Base-by-base conservation (phyloP, 129 eudicot genomes). In the Flaveria robusta region DNA sequence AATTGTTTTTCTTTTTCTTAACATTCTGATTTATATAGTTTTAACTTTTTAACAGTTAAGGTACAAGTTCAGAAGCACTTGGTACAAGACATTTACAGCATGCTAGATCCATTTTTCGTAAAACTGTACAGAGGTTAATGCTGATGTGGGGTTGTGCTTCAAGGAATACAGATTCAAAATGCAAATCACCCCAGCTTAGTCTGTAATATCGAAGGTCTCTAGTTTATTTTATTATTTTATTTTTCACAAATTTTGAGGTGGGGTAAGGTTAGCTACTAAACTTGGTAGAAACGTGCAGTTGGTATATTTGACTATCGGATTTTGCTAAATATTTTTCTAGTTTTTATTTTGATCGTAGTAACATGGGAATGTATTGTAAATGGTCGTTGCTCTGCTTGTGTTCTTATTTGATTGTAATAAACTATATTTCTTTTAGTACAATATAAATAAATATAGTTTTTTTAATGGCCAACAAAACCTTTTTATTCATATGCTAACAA, bases 61-160 rank as follows among this genome's bases (percentile, higher is more conserved):
- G 62, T 66, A 23, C 75, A 66, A 74, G 70, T 43, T 12, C 12
- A 3, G 79, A 66, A 74, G 83, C 49, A 80, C 16, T 49, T 72
- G 69, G 41, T 24, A 72, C 74, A 55, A 80, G 68, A 59, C 42
- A 19, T 52, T 41, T 16, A 65, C 75, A 26, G 16, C 51, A 31
- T 70, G 49, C 55, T 31, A 29, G 54, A 78, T 78, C 65, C 71
- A 45, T 80, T 50, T 34, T 65, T 41, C 18, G n/a, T 50, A 71
- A 19, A 71, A 43, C 75, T 80, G 83, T 80, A 80, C 83, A 80
- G 74, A 66, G 9, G 60, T 79, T 72, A 65, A 39, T 65, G 67
- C 49, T 31, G 31, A 15, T 43, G 22, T 66, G 82, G 76, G 77
- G 15, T 47, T 64, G 27, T 19, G 62, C 13, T 65, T 59, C 71